Evolutionary conservation across 345 rosid genomes (phyloP).

Genomic region (Dovyalis caffra): DNA sequence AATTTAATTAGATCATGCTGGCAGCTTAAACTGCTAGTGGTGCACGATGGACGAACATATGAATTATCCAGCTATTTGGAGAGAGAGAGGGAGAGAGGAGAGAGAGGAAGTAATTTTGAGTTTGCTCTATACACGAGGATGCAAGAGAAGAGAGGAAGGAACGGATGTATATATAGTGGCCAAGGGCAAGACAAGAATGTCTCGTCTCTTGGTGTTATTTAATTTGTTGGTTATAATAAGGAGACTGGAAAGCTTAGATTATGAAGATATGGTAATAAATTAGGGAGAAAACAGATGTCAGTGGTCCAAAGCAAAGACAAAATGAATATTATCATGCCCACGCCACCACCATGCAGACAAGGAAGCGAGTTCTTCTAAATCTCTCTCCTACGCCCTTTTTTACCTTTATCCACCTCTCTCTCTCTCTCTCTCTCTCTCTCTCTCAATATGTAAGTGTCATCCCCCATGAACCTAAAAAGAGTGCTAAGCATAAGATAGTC

Average conservation of each 20-base stretch:
- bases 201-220: neutral
- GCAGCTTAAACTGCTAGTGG: constrained; percentile 96
- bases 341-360: constrained; percentile 45
- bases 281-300: constrained; percentile 19
- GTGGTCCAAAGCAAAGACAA: constrained; percentile 44
- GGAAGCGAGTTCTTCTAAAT: constrained; percentile 20
- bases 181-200: neutral
- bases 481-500: neutral
- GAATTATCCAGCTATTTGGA: too few species aligned
- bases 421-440: neutral
- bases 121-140: neutral
- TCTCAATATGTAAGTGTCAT: neutral
- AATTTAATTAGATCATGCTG: constrained; percentile 87
- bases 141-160: neutral
- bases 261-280: neutral
- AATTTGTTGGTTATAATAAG: neutral
- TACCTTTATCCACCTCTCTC: constrained; percentile 12
- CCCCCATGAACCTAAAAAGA: constrained; percentile 1
- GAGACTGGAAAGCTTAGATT: neutral
- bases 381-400: constrained; percentile 1
- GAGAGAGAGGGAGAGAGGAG: neutral
- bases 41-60: constrained; percentile 9
- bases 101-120: neutral
- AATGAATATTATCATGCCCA: constrained; percentile 42
- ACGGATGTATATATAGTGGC: neutral